Evolutionary conservation across 441 rosid genomes (phyloP).

Genomic region (Raphanus hybrid): DNA sequence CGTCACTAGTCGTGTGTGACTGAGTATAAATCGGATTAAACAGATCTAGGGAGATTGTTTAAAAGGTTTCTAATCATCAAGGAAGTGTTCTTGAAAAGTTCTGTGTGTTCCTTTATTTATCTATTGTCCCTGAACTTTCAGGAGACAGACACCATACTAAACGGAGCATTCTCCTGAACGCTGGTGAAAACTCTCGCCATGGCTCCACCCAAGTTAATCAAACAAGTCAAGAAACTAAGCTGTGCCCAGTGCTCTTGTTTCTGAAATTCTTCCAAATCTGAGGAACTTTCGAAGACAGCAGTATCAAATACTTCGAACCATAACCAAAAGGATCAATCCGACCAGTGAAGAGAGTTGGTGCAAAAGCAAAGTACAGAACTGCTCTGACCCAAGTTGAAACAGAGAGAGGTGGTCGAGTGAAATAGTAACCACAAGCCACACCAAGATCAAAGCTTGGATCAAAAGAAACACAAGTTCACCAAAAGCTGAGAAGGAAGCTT

Average conservation of each 20-base stretch:
- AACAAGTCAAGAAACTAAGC: conserved; percentile 75
- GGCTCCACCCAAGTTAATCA: conserved; percentile 67
- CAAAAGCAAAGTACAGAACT: conserved; percentile 64
- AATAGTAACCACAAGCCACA: conserved; percentile 53
- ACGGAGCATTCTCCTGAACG: conserved; percentile 71
- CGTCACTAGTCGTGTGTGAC: too few relatives aligned
- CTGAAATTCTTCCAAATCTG: conserved; percentile 76
- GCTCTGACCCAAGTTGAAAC: conserved; percentile 59
- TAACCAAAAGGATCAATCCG: conserved; percentile 64
- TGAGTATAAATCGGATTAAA: too few relatives aligned
- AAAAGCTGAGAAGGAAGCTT: conserved; percentile 54
- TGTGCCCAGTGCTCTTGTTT: conserved; percentile 74
- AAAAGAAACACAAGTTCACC: too few relatives aligned
- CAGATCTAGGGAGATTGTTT: too few relatives aligned
- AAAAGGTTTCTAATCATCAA: too few relatives aligned
- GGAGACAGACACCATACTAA: conserved; percentile 62
- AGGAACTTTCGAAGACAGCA: conserved; percentile 70
- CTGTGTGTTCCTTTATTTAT: too few relatives aligned
- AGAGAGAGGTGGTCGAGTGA: conserved; percentile 54
- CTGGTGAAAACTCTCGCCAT: conserved; percentile 75
- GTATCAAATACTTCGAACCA: conserved; percentile 79
- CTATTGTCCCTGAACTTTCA: too few relatives aligned
- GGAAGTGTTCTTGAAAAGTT: too few relatives aligned
- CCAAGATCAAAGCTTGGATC: too few relatives aligned
- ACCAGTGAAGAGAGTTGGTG: conserved; percentile 71